Evolutionary conservation across 805 yeast genomes (phyloP).

Genomic region (Yamadazyma sp.): DNA sequence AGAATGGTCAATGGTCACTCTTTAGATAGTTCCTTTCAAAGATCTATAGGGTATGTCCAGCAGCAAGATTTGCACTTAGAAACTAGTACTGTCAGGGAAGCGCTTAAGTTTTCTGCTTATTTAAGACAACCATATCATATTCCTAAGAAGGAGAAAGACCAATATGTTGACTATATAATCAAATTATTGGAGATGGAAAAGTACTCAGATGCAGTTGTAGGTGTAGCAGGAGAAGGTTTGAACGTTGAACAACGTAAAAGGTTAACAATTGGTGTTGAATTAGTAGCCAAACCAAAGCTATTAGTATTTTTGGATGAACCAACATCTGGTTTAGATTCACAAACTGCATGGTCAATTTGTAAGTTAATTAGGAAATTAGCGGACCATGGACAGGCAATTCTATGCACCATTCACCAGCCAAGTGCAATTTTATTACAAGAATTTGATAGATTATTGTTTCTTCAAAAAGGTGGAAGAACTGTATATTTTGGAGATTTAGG

Average conservation of each 20-base stretch:
- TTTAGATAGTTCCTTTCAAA: slow-evolving; percentile 63
- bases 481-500: slow-evolving; percentile 85
- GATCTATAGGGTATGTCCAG: slow-evolving; percentile 78
- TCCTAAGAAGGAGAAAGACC: slow-evolving; percentile 56
- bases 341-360: slow-evolving; percentile 56
- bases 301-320: slow-evolving; percentile 60
- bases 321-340: slow-evolving; percentile 59
- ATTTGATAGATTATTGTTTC: slow-evolving; percentile 26
- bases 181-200: slow-evolving; percentile 63
- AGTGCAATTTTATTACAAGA: slow-evolving; percentile 46
- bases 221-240: slow-evolving; percentile 65
- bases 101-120: slow-evolving; percentile 66
- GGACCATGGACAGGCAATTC: slow-evolving; percentile 60
- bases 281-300: slow-evolving; percentile 38
- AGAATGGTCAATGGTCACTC: slow-evolving; percentile 64
- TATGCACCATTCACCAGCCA: slow-evolving; percentile 57
- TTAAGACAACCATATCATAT: slow-evolving; percentile 63
- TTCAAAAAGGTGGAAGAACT: slow-evolving; percentile 44
- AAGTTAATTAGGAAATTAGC: slow-evolving; percentile 47
- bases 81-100: slow-evolving; percentile 73
- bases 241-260: slow-evolving; percentile 41
- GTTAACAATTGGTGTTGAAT: slow-evolving; percentile 41
- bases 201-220: slow-evolving; percentile 76
- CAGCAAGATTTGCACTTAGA: slow-evolving; percentile 76
- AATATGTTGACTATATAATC: slow-evolving; percentile 67